Evolutionary conservation across 768 basidiomycete genomes (phyloP).

Genomic region (Mycena venus): DNA sequence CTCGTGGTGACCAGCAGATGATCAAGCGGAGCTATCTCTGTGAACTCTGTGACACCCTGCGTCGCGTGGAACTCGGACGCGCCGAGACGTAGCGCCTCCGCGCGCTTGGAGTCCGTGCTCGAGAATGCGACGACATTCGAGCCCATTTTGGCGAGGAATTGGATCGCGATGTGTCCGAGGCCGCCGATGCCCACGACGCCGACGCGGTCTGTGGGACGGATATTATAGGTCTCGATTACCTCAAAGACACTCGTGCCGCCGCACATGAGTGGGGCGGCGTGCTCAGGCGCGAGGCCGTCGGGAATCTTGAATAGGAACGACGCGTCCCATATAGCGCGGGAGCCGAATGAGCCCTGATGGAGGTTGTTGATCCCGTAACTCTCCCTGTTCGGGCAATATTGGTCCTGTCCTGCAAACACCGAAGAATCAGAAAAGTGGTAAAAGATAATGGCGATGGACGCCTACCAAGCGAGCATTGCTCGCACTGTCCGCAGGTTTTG

Average conservation of each 20-base stretch:
- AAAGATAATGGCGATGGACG: no score
- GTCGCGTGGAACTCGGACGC: conserved; percentile 52
- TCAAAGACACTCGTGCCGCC: no score
- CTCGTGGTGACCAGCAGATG: conserved; percentile 47
- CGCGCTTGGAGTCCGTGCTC: conserved; percentile 45
- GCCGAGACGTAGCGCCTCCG: conserved; percentile 47
- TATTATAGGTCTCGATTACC: no score
- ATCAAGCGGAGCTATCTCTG: conserved; percentile 42
- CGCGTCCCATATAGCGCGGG: conserved; percentile 50
- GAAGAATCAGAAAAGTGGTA: no score
- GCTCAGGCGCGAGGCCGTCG: conserved; percentile 42
- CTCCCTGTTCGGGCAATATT: not conserved
- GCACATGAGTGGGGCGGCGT: no score
- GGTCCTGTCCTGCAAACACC: no score
- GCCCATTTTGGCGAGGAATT: conserved; percentile 54
- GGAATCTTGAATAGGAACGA: conserved; percentile 52
- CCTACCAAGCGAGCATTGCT: conserved; percentile 40
- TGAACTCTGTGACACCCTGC: conserved; percentile 37
- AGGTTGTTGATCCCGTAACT: conserved; percentile 46
- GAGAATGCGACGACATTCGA: conserved; percentile 54
- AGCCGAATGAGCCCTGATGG: no score
- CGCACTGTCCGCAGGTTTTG: no score
- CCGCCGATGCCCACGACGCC: conserved; percentile 51
- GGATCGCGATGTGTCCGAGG: no score
- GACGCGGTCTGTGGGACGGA: conserved; percentile 30